phyloP scores from a whole-genome alignment of 2,329 filamentous ascomycete genomes.

The Calonectria ilicicola region DNA sequence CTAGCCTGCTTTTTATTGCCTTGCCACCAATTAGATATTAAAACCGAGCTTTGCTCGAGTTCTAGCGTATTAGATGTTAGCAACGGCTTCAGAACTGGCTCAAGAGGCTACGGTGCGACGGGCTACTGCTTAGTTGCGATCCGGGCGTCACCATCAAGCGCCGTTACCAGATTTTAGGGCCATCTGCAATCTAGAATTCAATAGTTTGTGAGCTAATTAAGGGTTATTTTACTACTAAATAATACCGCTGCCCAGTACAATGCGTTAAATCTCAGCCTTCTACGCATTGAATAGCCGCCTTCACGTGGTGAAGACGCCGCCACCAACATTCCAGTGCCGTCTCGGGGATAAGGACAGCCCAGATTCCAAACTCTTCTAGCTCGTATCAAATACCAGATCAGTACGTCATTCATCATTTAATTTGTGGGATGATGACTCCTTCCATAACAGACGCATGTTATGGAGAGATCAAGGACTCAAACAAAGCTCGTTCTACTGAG shows the following conservation, averaged over 20 bases:
- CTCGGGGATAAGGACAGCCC: background rate
- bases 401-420: background rate
- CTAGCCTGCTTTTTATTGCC: no score
- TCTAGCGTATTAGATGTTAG: background rate
- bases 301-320: background rate
- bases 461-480: no score
- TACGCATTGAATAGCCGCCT: background rate
- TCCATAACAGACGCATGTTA: no score
- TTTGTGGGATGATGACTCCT: background rate
- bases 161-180: background rate
- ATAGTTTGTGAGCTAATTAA: background rate
- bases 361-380: background rate
- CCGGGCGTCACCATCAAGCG: background rate
- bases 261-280: background rate
- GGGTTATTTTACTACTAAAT: background rate
- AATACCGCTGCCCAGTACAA: background rate
- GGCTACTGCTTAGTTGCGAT: background rate
- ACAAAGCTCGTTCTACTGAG: no score
- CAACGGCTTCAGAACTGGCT: background rate
- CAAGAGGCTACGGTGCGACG: background rate
- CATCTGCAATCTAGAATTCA: background rate
- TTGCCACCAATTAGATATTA: background rate
- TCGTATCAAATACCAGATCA: background rate
- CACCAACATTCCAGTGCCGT: background rate
- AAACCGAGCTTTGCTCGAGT: background rate